phyloP scores from a whole-genome alignment of 352 stramenopile species.

The Blastocystis hominis region DNA sequence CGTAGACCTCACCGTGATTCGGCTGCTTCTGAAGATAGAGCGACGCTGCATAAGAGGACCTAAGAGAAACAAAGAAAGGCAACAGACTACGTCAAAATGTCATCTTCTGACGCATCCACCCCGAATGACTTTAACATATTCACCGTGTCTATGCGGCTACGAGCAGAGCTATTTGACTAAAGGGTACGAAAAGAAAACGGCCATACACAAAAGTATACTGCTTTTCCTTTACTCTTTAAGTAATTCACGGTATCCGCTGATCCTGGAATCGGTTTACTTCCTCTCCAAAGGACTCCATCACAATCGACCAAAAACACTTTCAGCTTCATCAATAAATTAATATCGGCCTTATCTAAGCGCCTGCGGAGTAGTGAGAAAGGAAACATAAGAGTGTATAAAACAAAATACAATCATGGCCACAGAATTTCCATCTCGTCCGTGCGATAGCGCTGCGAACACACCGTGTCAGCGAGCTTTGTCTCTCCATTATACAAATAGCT shows the following conservation, averaged over 20 bases:
- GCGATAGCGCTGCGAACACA: slow-evolving; percentile 87
- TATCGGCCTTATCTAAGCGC: slow-evolving; percentile 3
- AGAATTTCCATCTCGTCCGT: slow-evolving; percentile 93
- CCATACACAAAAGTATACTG: slow-evolving; percentile 21
- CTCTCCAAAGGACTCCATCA: slow-evolving; percentile 1
- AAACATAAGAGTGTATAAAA: neutral
- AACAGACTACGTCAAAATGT: slow-evolving; percentile 12
- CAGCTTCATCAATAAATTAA: slow-evolving; percentile 3
- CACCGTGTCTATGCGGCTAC: neutral
- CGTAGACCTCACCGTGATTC: neutral
- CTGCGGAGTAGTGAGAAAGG: neutral
- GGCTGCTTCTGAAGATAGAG: neutral
- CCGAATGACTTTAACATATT: neutral
- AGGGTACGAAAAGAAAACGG: neutral
- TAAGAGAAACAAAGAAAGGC: neutral
- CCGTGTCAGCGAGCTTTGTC: slow-evolving; percentile 79
- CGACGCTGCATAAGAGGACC: neutral
- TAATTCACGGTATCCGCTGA: neutral
- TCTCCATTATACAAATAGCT: slow-evolving; percentile 83
- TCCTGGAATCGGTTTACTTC: neutral
- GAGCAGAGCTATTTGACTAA: slow-evolving; percentile 13
- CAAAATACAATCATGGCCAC: slow-evolving; percentile 70
- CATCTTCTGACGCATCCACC: neutral
- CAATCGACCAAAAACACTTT: slow-evolving; percentile 39
- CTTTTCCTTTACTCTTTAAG: neutral